Evolutionary conservation across 1,284 basidiomycete genomes (phyloP).

Genomic region (Rhodotorula sp.): DNA sequence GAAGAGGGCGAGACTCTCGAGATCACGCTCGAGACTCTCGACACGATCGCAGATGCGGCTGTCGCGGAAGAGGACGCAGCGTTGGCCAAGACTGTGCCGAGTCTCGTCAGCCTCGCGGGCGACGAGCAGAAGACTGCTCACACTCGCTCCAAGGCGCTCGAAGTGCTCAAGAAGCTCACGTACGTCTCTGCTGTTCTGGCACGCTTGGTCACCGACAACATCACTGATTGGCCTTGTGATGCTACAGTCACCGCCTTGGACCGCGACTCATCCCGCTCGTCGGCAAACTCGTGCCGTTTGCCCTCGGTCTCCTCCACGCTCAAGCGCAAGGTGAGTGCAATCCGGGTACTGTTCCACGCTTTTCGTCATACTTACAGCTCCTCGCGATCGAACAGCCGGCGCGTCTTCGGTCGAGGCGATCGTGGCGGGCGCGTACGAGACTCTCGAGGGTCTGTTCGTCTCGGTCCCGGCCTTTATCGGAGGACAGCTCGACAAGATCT

Average conservation of each 20-base stretch:
- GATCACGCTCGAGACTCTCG: constrained; percentile 56
- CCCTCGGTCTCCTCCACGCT: constrained; percentile 57
- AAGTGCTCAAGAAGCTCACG: constrained; percentile 61
- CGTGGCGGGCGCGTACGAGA: constrained; percentile 29
- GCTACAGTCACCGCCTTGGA: constrained; percentile 60
- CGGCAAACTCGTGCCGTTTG: constrained; percentile 65
- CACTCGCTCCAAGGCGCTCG: constrained; percentile 51
- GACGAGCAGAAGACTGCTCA: constrained; percentile 49
- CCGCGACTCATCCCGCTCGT: constrained; percentile 82
- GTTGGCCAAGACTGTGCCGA: constrained; percentile 62
- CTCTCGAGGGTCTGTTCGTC: constrained; percentile 44
- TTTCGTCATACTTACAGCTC: background rate
- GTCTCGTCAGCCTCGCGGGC: constrained; percentile 57
- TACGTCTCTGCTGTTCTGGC: constrained; percentile 44
- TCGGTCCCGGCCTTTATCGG: constrained; percentile 53
- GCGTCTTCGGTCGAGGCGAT: constrained; percentile 14
- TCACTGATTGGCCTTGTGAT: background rate
- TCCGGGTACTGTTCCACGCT: background rate
- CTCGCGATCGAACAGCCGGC: constrained; percentile 5
- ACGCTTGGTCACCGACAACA: constrained; percentile 31
- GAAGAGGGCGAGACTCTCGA: constrained; percentile 45
- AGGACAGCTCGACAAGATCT: constrained; percentile 51
- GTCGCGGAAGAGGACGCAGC: constrained; percentile 65
- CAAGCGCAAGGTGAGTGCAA: constrained; percentile 49
- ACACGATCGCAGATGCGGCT: constrained; percentile 61